Evolutionary conservation across 108 stramenopile genomes (phyloP).

Genomic region (Cyclotella atomus): DNA sequence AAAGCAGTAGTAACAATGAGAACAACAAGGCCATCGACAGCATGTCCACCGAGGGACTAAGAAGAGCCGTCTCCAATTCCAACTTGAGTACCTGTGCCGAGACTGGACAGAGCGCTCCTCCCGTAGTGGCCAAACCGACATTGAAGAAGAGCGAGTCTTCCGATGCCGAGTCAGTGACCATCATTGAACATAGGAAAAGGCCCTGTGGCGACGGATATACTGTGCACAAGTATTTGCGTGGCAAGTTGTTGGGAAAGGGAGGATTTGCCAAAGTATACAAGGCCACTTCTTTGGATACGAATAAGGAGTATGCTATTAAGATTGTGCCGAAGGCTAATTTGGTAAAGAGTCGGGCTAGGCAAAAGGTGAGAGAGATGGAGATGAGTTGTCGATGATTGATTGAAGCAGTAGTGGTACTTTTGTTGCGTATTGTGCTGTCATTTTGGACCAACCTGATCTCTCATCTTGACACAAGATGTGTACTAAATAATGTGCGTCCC

Average conservation of each 20-base stretch:
- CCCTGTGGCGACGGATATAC: conserved; percentile 86
- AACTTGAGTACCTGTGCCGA: conserved; percentile 16
- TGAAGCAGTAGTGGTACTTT: too few species aligned
- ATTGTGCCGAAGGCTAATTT: conserved; percentile 94
- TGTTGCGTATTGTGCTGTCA: background rate
- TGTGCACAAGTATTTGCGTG: conserved; percentile 79
- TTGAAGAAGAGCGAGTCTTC: conserved; percentile 17
- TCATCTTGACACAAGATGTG: background rate
- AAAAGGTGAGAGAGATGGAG: conserved; percentile 75
- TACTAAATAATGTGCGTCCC: too few species aligned
- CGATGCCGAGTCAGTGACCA: conserved; percentile 31
- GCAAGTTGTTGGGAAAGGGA: conserved; percentile 89
- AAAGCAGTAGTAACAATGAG: conserved; percentile 21
- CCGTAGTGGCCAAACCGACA: conserved; percentile 1
- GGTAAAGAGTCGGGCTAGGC: conserved; percentile 84
- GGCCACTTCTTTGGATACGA: conserved; percentile 81
- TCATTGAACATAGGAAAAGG: conserved; percentile 76
- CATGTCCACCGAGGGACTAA: conserved; percentile 41
- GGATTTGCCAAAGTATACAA: conserved; percentile 95
- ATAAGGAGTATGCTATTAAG: conserved; percentile 89
- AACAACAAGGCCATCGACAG: conserved; percentile 47
- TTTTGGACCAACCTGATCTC: too few species aligned
- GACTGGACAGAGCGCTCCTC: conserved; percentile 7
- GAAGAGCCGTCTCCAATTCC: conserved; percentile 22
- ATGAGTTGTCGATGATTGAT: background rate